Evolutionary conservation across 2,329 filamentous ascomycete species (phyloP).

Genomic region (Cordyceps cateniannulata): DNA sequence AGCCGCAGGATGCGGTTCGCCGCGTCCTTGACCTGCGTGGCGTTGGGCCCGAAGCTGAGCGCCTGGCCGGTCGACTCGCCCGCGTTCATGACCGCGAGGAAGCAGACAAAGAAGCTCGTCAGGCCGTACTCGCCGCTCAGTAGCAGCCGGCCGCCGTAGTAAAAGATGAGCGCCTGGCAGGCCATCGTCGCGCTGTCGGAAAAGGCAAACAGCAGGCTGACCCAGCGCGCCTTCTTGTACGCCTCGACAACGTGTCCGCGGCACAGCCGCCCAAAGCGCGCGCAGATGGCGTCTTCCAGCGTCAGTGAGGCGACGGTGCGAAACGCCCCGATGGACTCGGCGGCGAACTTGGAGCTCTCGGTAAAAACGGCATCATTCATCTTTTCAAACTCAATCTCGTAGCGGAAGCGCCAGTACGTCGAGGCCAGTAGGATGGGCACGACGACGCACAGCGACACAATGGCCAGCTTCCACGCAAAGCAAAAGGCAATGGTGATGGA

Average conservation of each 20-base stretch:
- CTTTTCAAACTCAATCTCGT: conserved; percentile 61
- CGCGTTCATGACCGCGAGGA: conserved; percentile 61
- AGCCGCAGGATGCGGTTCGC: conserved; percentile 53
- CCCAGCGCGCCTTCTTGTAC: conserved; percentile 54
- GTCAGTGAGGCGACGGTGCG: conserved; percentile 65
- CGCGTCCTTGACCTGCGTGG: conserved; percentile 51
- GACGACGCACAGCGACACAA: conserved; percentile 59
- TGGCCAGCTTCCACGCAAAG: conserved; percentile 70
- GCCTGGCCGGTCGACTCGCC: conserved; percentile 61
- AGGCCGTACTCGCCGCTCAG: conserved; percentile 40
- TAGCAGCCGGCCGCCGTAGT: conserved; percentile 59
- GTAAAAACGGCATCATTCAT: conserved; percentile 63
- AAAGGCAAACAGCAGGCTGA: conserved; percentile 60
- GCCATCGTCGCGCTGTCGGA: conserved; percentile 61
- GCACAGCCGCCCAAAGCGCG: conserved; percentile 55
- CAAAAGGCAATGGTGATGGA: conserved; percentile 60
- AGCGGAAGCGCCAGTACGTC: conserved; percentile 46
- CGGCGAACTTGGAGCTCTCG: conserved; percentile 67
- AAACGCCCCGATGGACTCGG: conserved; percentile 68
- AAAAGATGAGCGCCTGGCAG: conserved; percentile 58
- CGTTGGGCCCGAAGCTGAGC: conserved; percentile 61
- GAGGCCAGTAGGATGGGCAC: conserved; percentile 42
- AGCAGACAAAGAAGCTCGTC: conserved; percentile 48
- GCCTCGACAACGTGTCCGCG: conserved; percentile 51
- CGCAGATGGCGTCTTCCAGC: conserved; percentile 58